These are phyloP conservation scores for Periconia digitata DNA, from an alignment of 2,329 filamentous ascomycete genomes.

Conservation along the genomic window DNA sequence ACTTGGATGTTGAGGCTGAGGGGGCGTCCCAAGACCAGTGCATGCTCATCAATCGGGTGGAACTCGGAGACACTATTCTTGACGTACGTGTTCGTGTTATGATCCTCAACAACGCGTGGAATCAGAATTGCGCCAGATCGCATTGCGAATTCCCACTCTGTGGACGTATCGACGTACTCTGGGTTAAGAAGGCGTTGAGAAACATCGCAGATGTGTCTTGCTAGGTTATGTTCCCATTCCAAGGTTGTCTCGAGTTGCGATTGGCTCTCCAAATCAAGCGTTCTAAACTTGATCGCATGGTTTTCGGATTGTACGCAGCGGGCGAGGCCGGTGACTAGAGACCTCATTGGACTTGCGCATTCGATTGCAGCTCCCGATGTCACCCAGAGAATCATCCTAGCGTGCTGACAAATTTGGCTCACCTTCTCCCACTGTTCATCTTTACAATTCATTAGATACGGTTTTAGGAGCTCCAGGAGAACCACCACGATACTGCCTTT, in stretches of 20 bases:
- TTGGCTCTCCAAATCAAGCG: background rate
- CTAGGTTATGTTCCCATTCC: background rate
- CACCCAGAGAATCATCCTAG: background rate
- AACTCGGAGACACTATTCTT: background rate
- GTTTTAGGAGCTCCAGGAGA: background rate
- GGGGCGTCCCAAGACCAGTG: background rate
- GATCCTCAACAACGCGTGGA: background rate
- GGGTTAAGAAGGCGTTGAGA: background rate
- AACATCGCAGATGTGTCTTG: background rate
- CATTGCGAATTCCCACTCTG: background rate
- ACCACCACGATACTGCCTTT: background rate
- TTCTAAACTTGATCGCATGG: background rate
- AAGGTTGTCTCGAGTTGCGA: background rate
- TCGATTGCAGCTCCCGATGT: background rate
- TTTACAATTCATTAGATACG: background rate
- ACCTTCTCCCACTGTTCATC: background rate
- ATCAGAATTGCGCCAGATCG: background rate
- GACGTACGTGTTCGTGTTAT: background rate
- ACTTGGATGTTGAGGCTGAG: background rate
- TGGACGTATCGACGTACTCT: background rate
- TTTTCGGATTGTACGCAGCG: constrained; percentile 1
- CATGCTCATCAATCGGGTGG: background rate
- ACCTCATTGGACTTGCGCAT: background rate
- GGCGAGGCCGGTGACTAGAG: constrained; percentile 2
- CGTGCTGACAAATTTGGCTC: background rate